A percentile compares a stretch with the other conserved stretches of the same genome.
These are phyloP conservation scores for Scleroderma bovista DNA, from an alignment of 768 basidiomycete species.

Conservation along the genomic window DNA sequence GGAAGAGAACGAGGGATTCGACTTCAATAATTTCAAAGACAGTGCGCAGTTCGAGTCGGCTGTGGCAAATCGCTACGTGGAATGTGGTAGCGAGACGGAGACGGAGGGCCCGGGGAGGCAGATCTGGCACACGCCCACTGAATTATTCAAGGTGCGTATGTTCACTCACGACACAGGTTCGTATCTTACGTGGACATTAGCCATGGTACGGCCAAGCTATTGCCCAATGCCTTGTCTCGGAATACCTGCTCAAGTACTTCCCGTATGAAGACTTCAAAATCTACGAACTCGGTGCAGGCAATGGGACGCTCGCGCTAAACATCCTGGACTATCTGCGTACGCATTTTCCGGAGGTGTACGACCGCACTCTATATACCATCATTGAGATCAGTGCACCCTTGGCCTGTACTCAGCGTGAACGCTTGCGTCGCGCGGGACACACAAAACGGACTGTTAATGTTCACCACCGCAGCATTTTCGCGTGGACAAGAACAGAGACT, in stretches of 20 bases:
- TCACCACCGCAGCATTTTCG: slow-evolving; percentile 76
- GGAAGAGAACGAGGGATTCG: slow-evolving; percentile 43
- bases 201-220: slow-evolving; percentile 94
- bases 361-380: slow-evolving; percentile 87
- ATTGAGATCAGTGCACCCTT: slow-evolving; percentile 89
- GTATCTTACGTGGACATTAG: slow-evolving; percentile 36
- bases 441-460: slow-evolving; percentile 49
- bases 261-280: slow-evolving; percentile 95
- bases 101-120: slow-evolving; percentile 74
- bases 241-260: slow-evolving; percentile 92
- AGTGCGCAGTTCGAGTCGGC: slow-evolving; percentile 74
- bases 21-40: slow-evolving; percentile 65
- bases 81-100: slow-evolving; percentile 55
- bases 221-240: slow-evolving; percentile 81
- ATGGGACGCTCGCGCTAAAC: slow-evolving; percentile 89
- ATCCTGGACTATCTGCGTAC: slow-evolving; percentile 76
- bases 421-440: slow-evolving; percentile 43
- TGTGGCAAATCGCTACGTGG: slow-evolving; percentile 70
- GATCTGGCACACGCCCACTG: slow-evolving; percentile 98
- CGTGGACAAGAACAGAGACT: slow-evolving; percentile 68
- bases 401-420: slow-evolving; percentile 62
- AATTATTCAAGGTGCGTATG: slow-evolving; percentile 83
- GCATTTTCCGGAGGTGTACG: slow-evolving; percentile 87
- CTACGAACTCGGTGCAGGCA: slow-evolving; percentile 97
- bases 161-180: neutral